Percentiles rank a stretch among this genome's conserved stretches.
Conservation (phyloP, 2,329 filamentous ascomycete genomes). For the Apiospora marii region DNA sequence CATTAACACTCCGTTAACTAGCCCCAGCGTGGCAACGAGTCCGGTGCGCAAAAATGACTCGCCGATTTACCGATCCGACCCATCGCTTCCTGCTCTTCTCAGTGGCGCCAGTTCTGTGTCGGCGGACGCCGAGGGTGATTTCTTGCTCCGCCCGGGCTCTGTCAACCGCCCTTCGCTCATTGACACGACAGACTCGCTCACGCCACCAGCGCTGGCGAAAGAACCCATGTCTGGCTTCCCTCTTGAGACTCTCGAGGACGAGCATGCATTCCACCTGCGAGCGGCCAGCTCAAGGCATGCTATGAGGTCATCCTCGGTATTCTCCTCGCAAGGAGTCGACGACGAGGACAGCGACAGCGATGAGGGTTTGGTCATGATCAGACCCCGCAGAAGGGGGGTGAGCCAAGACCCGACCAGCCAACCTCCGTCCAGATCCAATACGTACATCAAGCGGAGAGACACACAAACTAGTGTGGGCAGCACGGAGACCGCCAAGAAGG, state of each 20-base stretch:
- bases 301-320: constrained; percentile 32
- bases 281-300: constrained; percentile 25
- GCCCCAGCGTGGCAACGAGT: constrained; percentile 61
- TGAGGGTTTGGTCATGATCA: constrained; percentile 61
- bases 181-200: constrained; percentile 62
- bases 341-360: constrained; percentile 63
- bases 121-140: constrained; percentile 68
- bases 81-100: constrained; percentile 68
- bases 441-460: constrained; percentile 58
- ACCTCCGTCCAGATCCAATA: constrained; percentile 41
- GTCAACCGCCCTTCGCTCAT: constrained; percentile 54
- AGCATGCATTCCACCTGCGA: constrained; percentile 30
- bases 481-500: constrained; percentile 70
- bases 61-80: constrained; percentile 67
- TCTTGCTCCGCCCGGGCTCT: constrained; percentile 58
- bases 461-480: constrained; percentile 69
- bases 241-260: constrained; percentile 49
- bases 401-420: constrained; percentile 39
- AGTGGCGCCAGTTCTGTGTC: constrained; percentile 72
- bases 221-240: constrained; percentile 56
- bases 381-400: constrained; percentile 53
- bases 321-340: constrained; percentile 38
- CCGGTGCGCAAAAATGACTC: constrained; percentile 50
- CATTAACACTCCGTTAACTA: constrained; percentile 60
- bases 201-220: constrained; percentile 59